Evolutionary conservation across 805 yeast species (phyloP).

Genomic region (Hemisphaericaspora nanyangensis): DNA sequence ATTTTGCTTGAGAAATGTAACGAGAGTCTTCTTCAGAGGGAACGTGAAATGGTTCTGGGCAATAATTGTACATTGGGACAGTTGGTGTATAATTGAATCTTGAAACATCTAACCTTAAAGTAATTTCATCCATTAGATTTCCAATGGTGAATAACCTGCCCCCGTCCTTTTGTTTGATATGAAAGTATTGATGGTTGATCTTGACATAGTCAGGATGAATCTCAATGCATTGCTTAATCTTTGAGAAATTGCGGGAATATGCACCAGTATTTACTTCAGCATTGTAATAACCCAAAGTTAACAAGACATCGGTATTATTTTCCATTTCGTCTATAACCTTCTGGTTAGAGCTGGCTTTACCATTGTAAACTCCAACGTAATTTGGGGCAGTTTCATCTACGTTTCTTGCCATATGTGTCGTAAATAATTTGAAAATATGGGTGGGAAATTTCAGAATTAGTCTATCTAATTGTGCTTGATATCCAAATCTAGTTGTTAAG

Average conservation of each 20-base stretch:
- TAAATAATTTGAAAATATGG: conserved; percentile 43
- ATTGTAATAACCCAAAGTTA: conserved; percentile 64
- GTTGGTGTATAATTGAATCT: conserved; percentile 13
- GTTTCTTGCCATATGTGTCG: conserved; percentile 66
- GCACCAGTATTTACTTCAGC: conserved; percentile 28
- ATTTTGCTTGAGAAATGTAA: conserved; percentile 26
- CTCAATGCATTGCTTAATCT: conserved; percentile 26
- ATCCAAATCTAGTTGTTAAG: conserved; percentile 58
- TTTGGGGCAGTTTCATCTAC: conserved; percentile 65
- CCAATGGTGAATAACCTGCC: conserved; percentile 23
- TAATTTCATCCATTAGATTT: conserved; percentile 31
- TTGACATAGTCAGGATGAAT: conserved; percentile 40
- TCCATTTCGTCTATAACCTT: conserved; percentile 20
- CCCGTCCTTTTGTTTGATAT: conserved; percentile 20
- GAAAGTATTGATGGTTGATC: conserved; percentile 27
- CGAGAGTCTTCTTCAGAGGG: conserved; percentile 6
- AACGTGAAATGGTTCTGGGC: conserved; percentile 8
- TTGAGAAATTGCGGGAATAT: conserved; percentile 17
- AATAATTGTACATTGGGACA: conserved; percentile 11
- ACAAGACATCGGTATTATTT: conserved; percentile 59
- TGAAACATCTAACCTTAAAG: conserved; percentile 6
- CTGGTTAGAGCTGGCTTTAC: conserved; percentile 38
- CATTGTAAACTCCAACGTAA: conserved; percentile 73
- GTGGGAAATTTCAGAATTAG: conserved; percentile 45
- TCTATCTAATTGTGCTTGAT: conserved; percentile 40